phyloP scores from a whole-genome alignment of 2,329 filamentous ascomycete genomes.

The Chaetomium globosum region DNA sequence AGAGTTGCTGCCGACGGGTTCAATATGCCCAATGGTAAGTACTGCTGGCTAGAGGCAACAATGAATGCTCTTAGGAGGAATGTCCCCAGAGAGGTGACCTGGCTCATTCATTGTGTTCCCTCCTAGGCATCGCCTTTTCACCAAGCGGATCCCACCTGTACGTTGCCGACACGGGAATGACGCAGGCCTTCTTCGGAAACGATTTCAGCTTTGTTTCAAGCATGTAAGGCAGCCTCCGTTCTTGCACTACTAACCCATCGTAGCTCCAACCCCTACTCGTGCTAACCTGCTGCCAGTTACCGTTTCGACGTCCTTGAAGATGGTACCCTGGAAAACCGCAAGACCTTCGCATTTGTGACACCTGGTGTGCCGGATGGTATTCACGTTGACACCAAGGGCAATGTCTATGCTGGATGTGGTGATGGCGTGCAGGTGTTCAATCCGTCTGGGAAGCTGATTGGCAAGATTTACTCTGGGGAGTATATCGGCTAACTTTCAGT shows the following conservation, averaged over 20 bases:
- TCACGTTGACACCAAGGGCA: conserved; percentile 56
- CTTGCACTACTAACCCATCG: too few relatives aligned
- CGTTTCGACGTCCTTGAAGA: conserved; percentile 50
- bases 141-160: conserved; percentile 57
- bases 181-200: conserved; percentile 48
- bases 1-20: conserved; percentile 62
- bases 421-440: conserved; percentile 57
- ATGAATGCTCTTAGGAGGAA: too few relatives aligned
- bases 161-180: conserved; percentile 59
- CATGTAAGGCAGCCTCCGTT: conserved; percentile 52
- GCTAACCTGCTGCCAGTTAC: conserved; percentile 44
- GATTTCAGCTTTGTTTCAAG: conserved; percentile 49
- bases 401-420: conserved; percentile 57
- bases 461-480: conserved; percentile 60
- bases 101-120: background rate
- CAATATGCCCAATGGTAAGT: conserved; percentile 54
- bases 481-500: conserved; percentile 53
- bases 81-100: too few relatives aligned
- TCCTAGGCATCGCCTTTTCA: conserved; percentile 58
- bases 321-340: conserved; percentile 52
- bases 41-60: background rate
- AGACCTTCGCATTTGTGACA: conserved; percentile 59
- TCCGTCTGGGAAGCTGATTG: conserved; percentile 52
- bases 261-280: too few relatives aligned
- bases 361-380: conserved; percentile 61